A percentile compares a stretch with the other conserved stretches of the same genome.
Evolutionary conservation across 2,329 filamentous ascomycete species (phyloP).

Genomic region (Penicillium sp.): DNA sequence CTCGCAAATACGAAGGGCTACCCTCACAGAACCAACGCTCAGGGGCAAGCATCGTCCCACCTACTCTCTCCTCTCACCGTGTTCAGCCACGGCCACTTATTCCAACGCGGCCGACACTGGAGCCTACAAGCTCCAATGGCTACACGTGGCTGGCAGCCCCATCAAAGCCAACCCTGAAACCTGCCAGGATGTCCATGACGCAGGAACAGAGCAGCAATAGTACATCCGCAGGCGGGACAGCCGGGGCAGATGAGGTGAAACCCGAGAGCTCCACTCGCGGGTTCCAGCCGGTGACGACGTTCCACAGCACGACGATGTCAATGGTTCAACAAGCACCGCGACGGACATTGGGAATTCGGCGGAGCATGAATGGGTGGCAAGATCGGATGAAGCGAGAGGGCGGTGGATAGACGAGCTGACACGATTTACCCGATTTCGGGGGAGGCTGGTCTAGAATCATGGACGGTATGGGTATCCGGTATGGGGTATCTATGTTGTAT

Average conservation of each 20-base stretch:
- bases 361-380: slow-evolving; percentile 47
- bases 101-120: slow-evolving; percentile 35
- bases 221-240: slow-evolving; percentile 7
- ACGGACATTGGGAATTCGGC: slow-evolving; percentile 45
- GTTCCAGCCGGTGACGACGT: slow-evolving; percentile 35
- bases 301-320: slow-evolving; percentile 45
- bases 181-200: slow-evolving; percentile 10
- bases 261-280: slow-evolving; percentile 22
- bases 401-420: slow-evolving; percentile 20
- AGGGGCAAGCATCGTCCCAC: slow-evolving; percentile 19
- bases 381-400: slow-evolving; percentile 38
- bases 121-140: slow-evolving; percentile 31
- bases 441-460: slow-evolving; percentile 13
- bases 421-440: background rate
- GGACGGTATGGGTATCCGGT: slow-evolving; percentile 1
- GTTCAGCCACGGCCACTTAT: slow-evolving; percentile 34
- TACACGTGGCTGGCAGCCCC: slow-evolving; percentile 39
- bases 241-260: slow-evolving; percentile 28
- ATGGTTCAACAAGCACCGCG: slow-evolving; percentile 33
- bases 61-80: slow-evolving; percentile 30
- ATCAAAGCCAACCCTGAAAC: slow-evolving; percentile 25
- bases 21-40: slow-evolving; percentile 12
- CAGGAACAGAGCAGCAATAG: slow-evolving; percentile 13
- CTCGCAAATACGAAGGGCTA: slow-evolving; percentile 12
- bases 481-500: background rate